Conservation (phyloP, 1,284 basidiomycete species). For the Puccinia hordei region DNA sequence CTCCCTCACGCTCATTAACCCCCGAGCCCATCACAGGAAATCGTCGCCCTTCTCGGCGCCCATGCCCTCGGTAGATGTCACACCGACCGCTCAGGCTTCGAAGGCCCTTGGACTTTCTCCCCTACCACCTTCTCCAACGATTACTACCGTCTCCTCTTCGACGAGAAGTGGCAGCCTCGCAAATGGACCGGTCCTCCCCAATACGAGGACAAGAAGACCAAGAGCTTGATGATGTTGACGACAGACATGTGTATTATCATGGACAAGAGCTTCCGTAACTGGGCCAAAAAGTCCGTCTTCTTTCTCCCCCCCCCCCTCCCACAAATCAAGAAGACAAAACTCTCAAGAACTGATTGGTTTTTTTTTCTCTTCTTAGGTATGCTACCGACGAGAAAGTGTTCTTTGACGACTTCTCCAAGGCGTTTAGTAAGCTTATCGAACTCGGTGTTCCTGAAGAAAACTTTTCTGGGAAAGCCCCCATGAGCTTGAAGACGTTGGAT, state of each 20-base stretch:
- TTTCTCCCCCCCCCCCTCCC: no score
- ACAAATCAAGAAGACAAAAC: background rate
- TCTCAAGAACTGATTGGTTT: no score
- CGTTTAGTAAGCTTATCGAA: slow-evolving; percentile 40
- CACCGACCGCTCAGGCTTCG: slow-evolving; percentile 67
- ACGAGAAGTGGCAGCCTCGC: slow-evolving; percentile 71
- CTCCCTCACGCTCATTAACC: background rate
- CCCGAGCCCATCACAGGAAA: slow-evolving; percentile 54
- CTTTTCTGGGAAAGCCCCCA: slow-evolving; percentile 18
- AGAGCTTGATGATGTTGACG: slow-evolving; percentile 84
- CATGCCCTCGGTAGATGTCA: slow-evolving; percentile 96
- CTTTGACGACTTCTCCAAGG: slow-evolving; percentile 44
- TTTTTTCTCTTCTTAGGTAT: slow-evolving; percentile 19
- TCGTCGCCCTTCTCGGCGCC: slow-evolving; percentile 85
- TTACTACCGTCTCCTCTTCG: slow-evolving; percentile 82
- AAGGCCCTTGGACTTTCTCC: slow-evolving; percentile 83
- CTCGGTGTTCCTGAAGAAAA: slow-evolving; percentile 42
- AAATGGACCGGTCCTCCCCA: slow-evolving; percentile 65
- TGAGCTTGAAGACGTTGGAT: slow-evolving; percentile 30
- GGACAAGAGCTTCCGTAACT: slow-evolving; percentile 45
- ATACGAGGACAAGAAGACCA: slow-evolving; percentile 86
- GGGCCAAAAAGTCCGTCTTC: slow-evolving; percentile 47
- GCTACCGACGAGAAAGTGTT: slow-evolving; percentile 34
- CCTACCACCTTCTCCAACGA: slow-evolving; percentile 85
- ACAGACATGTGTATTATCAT: slow-evolving; percentile 49